Evolutionary conservation across 2,329 filamentous ascomycete genomes (phyloP), one percentile per base, ranked within the genome.

Genomic region (Hypoxylon sp.): DNA sequence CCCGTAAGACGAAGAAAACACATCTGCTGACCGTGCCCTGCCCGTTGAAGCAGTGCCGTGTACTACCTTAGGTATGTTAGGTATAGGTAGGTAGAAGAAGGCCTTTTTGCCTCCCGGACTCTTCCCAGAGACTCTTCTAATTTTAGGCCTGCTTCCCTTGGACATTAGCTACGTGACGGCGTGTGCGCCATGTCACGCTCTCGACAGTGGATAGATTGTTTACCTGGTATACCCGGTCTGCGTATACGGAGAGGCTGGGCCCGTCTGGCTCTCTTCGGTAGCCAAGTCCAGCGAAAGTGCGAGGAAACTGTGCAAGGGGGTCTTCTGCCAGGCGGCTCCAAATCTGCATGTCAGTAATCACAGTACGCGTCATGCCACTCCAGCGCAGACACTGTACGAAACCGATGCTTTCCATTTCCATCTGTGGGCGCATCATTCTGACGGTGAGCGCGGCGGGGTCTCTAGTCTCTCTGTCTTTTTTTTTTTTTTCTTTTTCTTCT

Each of bases 181-280:
- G 49, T 42, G 40, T 45, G 55, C 37, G 38, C 42, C 47, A 58
- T 48, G 31, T 42, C 47, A n/a, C 42, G 18, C 45, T 43, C 21
- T 38, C 18, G 42, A 27, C 23, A 40, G 13, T n/a, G 35, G 23
- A 54, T 5, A 9, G 23, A 24, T 11, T 38, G 24, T 29, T 27
- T 51, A 50, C 35, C 53, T 51, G 48, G 55, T 42, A 48, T 60
- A 51, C 55, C 52, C 45, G 29, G 49, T 38, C 60, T 62, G 59
- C 60, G 58, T 55, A 60, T 63, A 60, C 63, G 63, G 63, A 65
- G 53, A 56, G 48, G 45, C 50, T 65, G 56, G 60, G 38, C 55
- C 63, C 63, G 63, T 56, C 49, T 48, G 52, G 37, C 58, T 53
- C 23, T 38, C 49, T 62, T 63, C 60, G 58, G 57, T 53, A 58